A percentile compares a stretch with the other conserved stretches of the same genome.
phyloP scores from a whole-genome alignment of 441 rosid species.

The Isatis lusitanica region DNA sequence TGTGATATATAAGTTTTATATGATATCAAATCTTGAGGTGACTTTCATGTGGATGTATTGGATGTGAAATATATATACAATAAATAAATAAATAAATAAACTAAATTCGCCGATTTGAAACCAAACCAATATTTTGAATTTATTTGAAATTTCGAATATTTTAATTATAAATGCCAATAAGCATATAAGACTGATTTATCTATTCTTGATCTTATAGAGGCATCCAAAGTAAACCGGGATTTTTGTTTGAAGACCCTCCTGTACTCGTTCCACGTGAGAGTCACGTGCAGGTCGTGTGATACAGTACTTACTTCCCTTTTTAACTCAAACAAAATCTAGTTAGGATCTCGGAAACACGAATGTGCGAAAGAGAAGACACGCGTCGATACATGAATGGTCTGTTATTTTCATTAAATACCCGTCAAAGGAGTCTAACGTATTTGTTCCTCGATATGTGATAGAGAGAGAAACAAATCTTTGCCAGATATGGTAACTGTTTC shows the following conservation, averaged over 20 bases:
- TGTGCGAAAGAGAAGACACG: slow-evolving; percentile 8
- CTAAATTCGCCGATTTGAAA: no score
- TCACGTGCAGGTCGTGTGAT: background rate
- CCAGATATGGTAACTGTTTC: slow-evolving; percentile 20
- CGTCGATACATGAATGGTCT: background rate
- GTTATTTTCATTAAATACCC: background rate
- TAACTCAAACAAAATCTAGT: background rate
- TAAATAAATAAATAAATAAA: no score
- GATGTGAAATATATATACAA: no score
- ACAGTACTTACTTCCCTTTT: background rate
- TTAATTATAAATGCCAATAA: no score
- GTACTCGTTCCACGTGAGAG: background rate
- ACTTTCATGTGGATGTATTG: background rate
- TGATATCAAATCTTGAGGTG: background rate
- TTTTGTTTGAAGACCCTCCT: background rate
- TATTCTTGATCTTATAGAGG: no score
- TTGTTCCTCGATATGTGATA: background rate
- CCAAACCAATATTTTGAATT: no score
- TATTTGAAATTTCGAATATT: no score
- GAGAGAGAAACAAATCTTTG: background rate
- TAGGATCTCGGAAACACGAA: background rate
- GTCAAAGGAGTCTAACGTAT: background rate
- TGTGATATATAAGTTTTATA: background rate
- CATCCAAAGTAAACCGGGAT: background rate
- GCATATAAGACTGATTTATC: no score